phyloP scores from a whole-genome alignment of 441 rosid genomes.

The Bruguiera hainesii region DNA sequence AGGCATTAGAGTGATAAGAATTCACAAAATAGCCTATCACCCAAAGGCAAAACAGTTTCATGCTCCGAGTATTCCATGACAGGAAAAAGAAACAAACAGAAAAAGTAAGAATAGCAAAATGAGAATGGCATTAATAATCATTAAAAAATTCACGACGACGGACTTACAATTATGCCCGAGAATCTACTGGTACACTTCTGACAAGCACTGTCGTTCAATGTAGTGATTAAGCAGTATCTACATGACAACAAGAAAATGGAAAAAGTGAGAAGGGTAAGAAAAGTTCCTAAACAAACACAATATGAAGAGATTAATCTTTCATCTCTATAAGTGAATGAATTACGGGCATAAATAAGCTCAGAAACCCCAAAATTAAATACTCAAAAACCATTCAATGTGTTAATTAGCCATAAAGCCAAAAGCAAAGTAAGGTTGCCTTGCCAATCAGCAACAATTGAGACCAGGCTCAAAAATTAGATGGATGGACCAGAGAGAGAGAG shows the following conservation, averaged over 20 bases:
- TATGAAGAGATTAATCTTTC: not conserved
- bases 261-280: not conserved
- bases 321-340: not conserved
- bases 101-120: not conserved
- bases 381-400: not conserved
- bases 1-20: conserved; percentile 10
- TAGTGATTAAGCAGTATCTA: conserved; percentile 81
- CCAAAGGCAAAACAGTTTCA: conserved; percentile 4
- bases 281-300: too few relatives aligned
- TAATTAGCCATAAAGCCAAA: not conserved
- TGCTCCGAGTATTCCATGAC: not conserved
- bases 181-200: conserved; percentile 79
- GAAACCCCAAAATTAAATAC: not conserved
- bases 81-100: conserved; percentile 10
- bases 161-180: conserved; percentile 79
- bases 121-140: conserved; percentile 5
- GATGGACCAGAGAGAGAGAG: not conserved
- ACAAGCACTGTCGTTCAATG: conserved; percentile 93
- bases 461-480: not conserved
- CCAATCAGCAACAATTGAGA: not conserved
- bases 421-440: not conserved
- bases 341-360: not conserved
- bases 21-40: conserved; percentile 7
- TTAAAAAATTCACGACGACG: conserved; percentile 10
- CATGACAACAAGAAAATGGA: conserved; percentile 22